phyloP scores from a whole-genome alignment of 306 rosid genomes.

The Begonia fuchsioides region DNA sequence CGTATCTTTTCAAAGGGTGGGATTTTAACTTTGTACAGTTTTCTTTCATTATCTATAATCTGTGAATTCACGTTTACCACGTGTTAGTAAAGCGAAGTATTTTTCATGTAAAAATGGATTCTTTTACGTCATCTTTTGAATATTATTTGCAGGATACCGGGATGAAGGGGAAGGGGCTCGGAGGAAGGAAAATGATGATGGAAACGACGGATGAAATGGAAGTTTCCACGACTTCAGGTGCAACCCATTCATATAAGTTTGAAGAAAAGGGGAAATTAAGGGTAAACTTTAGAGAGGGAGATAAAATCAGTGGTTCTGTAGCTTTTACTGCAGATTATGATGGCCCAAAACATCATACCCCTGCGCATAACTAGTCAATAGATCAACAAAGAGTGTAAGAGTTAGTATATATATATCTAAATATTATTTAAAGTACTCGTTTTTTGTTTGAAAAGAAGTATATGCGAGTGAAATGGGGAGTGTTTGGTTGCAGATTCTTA shows the following conservation, averaged over 20 bases:
- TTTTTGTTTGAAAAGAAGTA: too few relatives aligned
- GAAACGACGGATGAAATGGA: constrained; percentile 2
- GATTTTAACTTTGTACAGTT: too few relatives aligned
- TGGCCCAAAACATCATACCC: constrained; percentile 12
- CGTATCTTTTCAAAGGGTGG: too few relatives aligned
- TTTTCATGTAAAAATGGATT: too few relatives aligned
- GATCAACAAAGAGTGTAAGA: neutral
- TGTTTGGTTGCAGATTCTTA: too few relatives aligned
- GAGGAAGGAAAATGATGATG: constrained; percentile 5
- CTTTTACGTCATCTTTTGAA: too few relatives aligned
- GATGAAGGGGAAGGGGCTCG: constrained; percentile 4
- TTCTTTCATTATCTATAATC: too few relatives aligned
- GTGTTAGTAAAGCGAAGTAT: too few relatives aligned
- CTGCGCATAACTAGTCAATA: constrained; percentile 9
- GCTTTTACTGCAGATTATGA: constrained; percentile 11
- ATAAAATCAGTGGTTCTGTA: constrained; percentile 2
- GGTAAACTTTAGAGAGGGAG: constrained; percentile 1
- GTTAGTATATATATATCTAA: too few relatives aligned
- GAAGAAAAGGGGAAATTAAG: constrained; percentile 11
- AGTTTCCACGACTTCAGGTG: constrained; percentile 7
- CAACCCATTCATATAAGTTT: constrained; percentile 9
- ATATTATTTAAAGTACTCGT: too few relatives aligned
- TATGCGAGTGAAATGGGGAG: too few relatives aligned
- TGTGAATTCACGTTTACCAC: too few relatives aligned
- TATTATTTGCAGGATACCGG: neutral